A percentile compares a stretch with the other conserved stretches of the same genome.
Conservation (phyloP, 805 yeast species). For the Diddensiella caesifluorescens region DNA sequence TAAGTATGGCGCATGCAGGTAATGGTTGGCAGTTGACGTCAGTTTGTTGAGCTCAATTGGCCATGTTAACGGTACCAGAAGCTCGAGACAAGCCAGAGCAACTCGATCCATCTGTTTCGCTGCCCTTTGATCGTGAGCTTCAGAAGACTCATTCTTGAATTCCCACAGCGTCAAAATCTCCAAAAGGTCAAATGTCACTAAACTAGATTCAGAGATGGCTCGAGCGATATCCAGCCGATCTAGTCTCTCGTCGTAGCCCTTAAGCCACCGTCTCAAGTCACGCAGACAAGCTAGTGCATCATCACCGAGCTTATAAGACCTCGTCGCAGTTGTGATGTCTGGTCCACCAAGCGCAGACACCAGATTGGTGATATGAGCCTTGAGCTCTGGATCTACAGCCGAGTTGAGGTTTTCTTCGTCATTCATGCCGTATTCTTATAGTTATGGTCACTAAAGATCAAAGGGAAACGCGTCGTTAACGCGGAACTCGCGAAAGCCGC, state of each 20-base stretch:
- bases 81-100: slow-evolving; percentile 67
- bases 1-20: slow-evolving; percentile 51
- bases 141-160: slow-evolving; percentile 23
- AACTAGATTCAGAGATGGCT: slow-evolving; percentile 75
- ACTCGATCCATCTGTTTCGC: slow-evolving; percentile 48
- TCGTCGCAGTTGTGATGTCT: slow-evolving; percentile 50
- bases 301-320: slow-evolving; percentile 74
- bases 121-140: slow-evolving; percentile 29
- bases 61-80: slow-evolving; percentile 81
- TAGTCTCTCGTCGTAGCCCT: slow-evolving; percentile 69
- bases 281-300: slow-evolving; percentile 82
- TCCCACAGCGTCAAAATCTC: slow-evolving; percentile 77
- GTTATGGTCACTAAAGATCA: too few species aligned
- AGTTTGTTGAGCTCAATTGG: slow-evolving; percentile 62
- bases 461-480: too few species aligned
- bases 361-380: slow-evolving; percentile 70
- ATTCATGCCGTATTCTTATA: too few species aligned
- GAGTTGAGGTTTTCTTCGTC: slow-evolving; percentile 1
- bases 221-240: slow-evolving; percentile 75
- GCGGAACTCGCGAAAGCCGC: too few species aligned
- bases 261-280: slow-evolving; percentile 85
- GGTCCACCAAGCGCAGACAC: slow-evolving; percentile 90
- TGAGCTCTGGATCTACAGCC: slow-evolving; percentile 29
- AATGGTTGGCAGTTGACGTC: slow-evolving; percentile 54
- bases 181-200: slow-evolving; percentile 66